These are phyloP conservation scores for Fusarium papillatum DNA, from an alignment of 2,329 filamentous ascomycete species.

Conservation along the genomic window DNA sequence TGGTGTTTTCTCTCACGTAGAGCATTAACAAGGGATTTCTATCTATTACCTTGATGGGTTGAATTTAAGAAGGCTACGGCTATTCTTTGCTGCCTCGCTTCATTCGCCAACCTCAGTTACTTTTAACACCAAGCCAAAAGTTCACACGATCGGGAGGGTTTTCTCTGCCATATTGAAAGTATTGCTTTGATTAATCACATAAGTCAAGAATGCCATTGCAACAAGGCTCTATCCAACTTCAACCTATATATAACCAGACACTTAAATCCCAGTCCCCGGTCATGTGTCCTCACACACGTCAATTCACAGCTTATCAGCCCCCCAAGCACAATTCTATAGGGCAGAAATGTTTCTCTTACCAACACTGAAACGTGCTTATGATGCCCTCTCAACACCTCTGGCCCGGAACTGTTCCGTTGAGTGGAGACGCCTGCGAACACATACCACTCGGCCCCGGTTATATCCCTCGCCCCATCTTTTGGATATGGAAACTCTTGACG, in stretches of 20 bases:
- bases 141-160: too few species aligned
- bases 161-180: too few species aligned
- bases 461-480: background rate
- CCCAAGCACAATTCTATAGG: background rate
- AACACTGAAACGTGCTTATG: background rate
- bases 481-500: constrained; percentile 3
- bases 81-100: background rate
- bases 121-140: too few species aligned
- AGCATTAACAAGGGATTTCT: background rate
- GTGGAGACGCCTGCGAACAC: background rate
- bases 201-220: background rate
- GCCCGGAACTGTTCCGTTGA: background rate
- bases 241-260: background rate
- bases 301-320: background rate
- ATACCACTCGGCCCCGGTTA: background rate
- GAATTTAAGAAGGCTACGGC: background rate
- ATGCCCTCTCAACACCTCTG: background rate
- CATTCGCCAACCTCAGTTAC: background rate
- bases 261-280: background rate
- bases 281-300: background rate
- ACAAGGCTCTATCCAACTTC: background rate
- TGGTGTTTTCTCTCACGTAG: background rate
- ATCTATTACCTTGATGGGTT: background rate
- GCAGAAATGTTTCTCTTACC: background rate
- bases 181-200: background rate